phyloP scores from a whole-genome alignment of 495 filamentous ascomycete species.

The Neurospora tetraspora region DNA sequence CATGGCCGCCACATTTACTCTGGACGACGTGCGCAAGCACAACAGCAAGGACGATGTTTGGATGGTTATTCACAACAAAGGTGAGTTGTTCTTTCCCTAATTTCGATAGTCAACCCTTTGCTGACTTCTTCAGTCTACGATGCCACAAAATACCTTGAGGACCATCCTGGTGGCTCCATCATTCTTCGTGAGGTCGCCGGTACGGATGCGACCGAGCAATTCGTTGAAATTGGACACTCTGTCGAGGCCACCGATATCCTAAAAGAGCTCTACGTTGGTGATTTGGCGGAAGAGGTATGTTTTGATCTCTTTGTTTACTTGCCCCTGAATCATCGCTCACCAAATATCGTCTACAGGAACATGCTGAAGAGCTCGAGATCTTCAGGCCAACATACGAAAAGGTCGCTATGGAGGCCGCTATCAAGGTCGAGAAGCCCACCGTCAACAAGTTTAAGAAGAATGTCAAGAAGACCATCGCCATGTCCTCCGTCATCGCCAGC shows the following conservation, averaged over 20 bases:
- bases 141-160: slow-evolving; percentile 46
- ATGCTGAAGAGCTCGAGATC: slow-evolving; percentile 7
- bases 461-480: slow-evolving; percentile 23
- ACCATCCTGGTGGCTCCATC: slow-evolving; percentile 50
- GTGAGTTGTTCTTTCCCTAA: slow-evolving; percentile 15
- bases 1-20: slow-evolving; percentile 21
- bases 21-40: slow-evolving; percentile 42
- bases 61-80: slow-evolving; percentile 49
- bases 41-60: slow-evolving; percentile 45
- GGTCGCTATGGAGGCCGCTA: slow-evolving; percentile 10
- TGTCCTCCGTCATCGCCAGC: slow-evolving; percentile 16
- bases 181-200: slow-evolving; percentile 46
- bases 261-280: slow-evolving; percentile 15
- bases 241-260: slow-evolving; percentile 36
- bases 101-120: background rate
- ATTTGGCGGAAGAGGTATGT: slow-evolving; percentile 11
- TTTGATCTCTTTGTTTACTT: background rate
- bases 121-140: slow-evolving; percentile 40
- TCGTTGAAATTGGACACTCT: slow-evolving; percentile 51
- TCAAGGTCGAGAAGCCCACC: slow-evolving; percentile 1
- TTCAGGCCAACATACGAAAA: slow-evolving; percentile 3
- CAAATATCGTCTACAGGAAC: background rate
- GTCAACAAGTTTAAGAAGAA: slow-evolving; percentile 14
- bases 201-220: slow-evolving; percentile 45
- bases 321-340: background rate